A percentile compares a stretch with the other conserved stretches of the same genome.
Evolutionary conservation across 177 flowering plant species (phyloP).

Genomic region (Vitis hybrid): DNA sequence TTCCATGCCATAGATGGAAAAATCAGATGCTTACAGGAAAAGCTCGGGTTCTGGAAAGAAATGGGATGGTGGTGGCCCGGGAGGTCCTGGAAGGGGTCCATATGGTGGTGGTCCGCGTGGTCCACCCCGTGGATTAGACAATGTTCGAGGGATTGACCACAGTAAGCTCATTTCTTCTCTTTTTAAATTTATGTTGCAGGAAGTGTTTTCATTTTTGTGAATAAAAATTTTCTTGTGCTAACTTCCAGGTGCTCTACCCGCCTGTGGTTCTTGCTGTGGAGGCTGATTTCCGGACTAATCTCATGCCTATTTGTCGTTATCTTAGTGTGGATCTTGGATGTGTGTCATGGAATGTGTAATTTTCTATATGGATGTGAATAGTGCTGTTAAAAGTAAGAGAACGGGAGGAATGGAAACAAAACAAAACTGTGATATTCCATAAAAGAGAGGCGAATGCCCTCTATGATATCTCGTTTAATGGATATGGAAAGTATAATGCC

Average conservation of each 20-base stretch:
- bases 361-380: too few relatives aligned
- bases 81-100: slow-evolving; percentile 91
- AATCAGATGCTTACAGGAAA: slow-evolving; percentile 85
- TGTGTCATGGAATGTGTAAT: background rate
- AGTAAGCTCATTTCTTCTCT: slow-evolving; percentile 45
- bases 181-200: background rate
- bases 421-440: too few relatives aligned
- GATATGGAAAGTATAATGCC: too few relatives aligned
- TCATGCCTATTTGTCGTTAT: background rate
- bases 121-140: slow-evolving; percentile 80
- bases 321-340: too few relatives aligned
- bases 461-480: too few relatives aligned
- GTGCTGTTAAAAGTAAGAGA: too few relatives aligned
- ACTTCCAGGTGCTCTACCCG: slow-evolving; percentile 78
- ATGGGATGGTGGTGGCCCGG: slow-evolving; percentile 95
- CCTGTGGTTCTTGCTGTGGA: slow-evolving; percentile 97
- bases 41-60: slow-evolving; percentile 71
- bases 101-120: slow-evolving; percentile 86
- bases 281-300: slow-evolving; percentile 20
- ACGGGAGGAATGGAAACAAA: too few relatives aligned
- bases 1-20: slow-evolving; percentile 67
- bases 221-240: background rate
- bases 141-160: slow-evolving; percentile 86
- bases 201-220: background rate
- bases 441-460: too few relatives aligned